These are phyloP conservation scores for Nothophytophthora sp. DNA, from an alignment of 352 stramenopile genomes.

Conservation along the genomic window DNA sequence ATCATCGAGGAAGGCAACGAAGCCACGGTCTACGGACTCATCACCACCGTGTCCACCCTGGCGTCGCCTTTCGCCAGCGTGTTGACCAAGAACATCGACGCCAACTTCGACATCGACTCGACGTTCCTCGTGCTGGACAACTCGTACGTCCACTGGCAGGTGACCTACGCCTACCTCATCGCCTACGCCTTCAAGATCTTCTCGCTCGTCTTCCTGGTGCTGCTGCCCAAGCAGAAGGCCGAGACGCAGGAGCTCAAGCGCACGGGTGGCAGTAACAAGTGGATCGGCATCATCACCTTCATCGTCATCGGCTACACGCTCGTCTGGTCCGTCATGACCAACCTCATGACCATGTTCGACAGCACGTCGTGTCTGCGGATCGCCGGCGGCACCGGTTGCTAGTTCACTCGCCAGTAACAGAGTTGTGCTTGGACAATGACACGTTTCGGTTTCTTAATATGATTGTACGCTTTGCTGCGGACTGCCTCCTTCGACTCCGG, in stretches of 20 bases:
- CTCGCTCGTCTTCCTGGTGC: constrained; percentile 25
- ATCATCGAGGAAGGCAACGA: constrained; percentile 38
- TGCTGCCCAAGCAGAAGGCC: constrained; percentile 28
- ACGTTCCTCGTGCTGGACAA: constrained; percentile 27
- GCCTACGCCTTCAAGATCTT: constrained; percentile 30
- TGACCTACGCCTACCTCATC: constrained; percentile 36
- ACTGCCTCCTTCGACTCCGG: too few species aligned
- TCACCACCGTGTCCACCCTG: constrained; percentile 31
- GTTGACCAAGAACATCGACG: constrained; percentile 29
- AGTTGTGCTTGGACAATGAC: too few species aligned
- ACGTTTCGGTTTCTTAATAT: too few species aligned
- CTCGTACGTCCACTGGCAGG: constrained; percentile 24
- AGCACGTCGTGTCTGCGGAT: constrained; percentile 30
- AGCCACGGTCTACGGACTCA: constrained; percentile 34
- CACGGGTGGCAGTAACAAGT: constrained; percentile 23
- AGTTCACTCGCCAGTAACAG: too few species aligned
- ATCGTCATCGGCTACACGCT: constrained; percentile 17
- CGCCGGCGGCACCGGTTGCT: constrained; percentile 33
- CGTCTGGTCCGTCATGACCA: constrained; percentile 31
- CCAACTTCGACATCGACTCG: constrained; percentile 20
- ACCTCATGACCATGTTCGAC: constrained; percentile 38
- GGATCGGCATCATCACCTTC: constrained; percentile 23
- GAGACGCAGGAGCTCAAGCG: constrained; percentile 26
- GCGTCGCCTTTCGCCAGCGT: constrained; percentile 29
- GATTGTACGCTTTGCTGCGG: too few species aligned